These are phyloP conservation scores for Streptanthus diversifolius DNA, from an alignment of 345 rosid genomes.

Conservation along the genomic window DNA sequence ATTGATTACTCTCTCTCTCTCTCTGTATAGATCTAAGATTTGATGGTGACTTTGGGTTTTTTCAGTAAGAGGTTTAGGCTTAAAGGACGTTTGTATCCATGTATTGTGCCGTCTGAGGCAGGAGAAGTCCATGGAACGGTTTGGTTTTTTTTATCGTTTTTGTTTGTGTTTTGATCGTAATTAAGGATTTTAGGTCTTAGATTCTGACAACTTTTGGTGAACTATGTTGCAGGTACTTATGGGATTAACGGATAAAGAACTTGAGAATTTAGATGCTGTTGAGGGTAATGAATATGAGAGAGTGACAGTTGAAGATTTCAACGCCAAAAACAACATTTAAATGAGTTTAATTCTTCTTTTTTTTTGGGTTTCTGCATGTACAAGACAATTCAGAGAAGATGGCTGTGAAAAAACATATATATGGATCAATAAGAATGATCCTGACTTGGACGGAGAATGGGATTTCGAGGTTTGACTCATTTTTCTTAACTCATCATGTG, in stretches of 20 bases:
- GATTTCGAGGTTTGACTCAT: slow-evolving; percentile 58
- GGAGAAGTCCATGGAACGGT: slow-evolving; percentile 64
- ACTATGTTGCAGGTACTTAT: slow-evolving; percentile 46
- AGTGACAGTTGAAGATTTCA: slow-evolving; percentile 28
- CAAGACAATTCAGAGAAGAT: slow-evolving; percentile 54
- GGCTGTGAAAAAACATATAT: slow-evolving; percentile 55
- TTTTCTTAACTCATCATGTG: neutral
- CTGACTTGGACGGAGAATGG: slow-evolving; percentile 79
- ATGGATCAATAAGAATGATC: slow-evolving; percentile 60
- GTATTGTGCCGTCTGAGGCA: slow-evolving; percentile 57
- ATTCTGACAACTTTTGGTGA: neutral
- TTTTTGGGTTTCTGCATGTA: slow-evolving; percentile 3
- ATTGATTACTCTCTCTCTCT: neutral
- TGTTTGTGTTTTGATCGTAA: neutral
- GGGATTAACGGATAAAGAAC: slow-evolving; percentile 59
- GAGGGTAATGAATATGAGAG: slow-evolving; percentile 78
- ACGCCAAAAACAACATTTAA: neutral
- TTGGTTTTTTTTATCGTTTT: neutral
- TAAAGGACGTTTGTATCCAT: slow-evolving; percentile 90
- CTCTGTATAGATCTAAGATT: neutral
- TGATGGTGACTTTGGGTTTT: neutral
- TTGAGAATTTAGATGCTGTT: slow-evolving; percentile 52
- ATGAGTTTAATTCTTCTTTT: neutral
- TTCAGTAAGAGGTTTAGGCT: slow-evolving; percentile 79
- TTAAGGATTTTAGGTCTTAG: neutral